A percentile compares a stretch with the other conserved stretches of the same genome.
These are phyloP conservation scores for Lotus japonicus DNA, from an alignment of 306 rosid genomes.

Conservation along the genomic window DNA sequence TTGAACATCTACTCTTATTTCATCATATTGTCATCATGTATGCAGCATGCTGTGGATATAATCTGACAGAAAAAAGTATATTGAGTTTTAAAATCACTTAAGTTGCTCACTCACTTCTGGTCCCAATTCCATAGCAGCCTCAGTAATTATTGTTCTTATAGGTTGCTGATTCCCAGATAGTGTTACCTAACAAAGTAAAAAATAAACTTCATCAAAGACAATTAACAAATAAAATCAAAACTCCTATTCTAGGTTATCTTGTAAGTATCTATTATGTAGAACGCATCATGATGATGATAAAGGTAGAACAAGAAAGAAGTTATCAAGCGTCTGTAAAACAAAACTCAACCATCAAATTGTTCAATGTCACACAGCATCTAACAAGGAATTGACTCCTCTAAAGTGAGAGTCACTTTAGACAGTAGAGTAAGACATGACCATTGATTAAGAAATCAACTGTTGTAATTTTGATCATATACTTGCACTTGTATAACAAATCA, in stretches of 20 bases:
- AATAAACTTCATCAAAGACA: slow-evolving; percentile 12
- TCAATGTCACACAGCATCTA: not conserved
- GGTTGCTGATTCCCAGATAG: slow-evolving; percentile 85
- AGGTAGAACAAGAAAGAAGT: not conserved
- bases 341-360: not conserved
- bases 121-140: slow-evolving; percentile 91
- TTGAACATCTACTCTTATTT: not conserved
- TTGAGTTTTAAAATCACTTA: not conserved
- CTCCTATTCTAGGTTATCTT: not conserved
- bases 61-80: not conserved
- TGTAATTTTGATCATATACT: too few species aligned
- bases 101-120: slow-evolving; percentile 50
- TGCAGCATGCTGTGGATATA: not conserved
- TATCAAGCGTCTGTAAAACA: not conserved
- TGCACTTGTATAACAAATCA: too few species aligned
- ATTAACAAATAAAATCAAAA: slow-evolving; percentile 7
- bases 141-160: slow-evolving; percentile 68
- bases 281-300: not conserved
- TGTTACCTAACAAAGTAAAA: slow-evolving; percentile 46
- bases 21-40: not conserved
- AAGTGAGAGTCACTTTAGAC: too few species aligned
- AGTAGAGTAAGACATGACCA: too few species aligned
- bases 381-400: too few species aligned
- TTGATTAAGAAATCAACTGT: too few species aligned
- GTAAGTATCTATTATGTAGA: not conserved